Evolutionary conservation across 768 basidiomycete species (phyloP).

Genomic region (Kwoniella pini): DNA sequence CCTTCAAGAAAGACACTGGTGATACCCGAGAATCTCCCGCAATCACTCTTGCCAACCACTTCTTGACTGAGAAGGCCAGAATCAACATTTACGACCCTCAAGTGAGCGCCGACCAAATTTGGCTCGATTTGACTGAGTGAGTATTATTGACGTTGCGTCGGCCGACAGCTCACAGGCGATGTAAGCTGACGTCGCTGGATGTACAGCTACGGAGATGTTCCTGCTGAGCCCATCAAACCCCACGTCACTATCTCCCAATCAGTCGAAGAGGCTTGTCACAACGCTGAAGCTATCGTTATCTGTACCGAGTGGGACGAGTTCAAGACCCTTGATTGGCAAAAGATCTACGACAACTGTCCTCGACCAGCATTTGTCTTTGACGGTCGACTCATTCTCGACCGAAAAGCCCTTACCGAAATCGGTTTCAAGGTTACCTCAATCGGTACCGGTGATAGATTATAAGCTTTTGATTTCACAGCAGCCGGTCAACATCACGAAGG

Average conservation of each 20-base stretch:
- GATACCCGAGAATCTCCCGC: constrained; percentile 97
- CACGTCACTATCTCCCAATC: constrained; percentile 75
- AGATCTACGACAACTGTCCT: constrained; percentile 82
- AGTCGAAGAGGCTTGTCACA: constrained; percentile 82
- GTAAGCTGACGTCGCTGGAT: no score
- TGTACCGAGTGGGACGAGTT: constrained; percentile 98
- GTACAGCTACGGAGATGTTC: constrained; percentile 58
- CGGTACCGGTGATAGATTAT: constrained; percentile 54
- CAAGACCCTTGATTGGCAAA: constrained; percentile 83
- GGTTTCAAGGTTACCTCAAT: constrained; percentile 70
- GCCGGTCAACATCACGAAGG: no score
- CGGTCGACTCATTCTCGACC: constrained; percentile 70
- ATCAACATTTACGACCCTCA: constrained; percentile 92
- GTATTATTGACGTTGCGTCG: no score
- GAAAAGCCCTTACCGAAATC: constrained; percentile 73
- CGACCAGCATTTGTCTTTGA: constrained; percentile 99
- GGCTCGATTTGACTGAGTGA: constrained; percentile 57
- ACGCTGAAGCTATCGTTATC: constrained; percentile 89
- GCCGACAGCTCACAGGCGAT: no score
- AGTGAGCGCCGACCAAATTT: constrained; percentile 79
- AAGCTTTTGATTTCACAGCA: constrained; percentile 10
- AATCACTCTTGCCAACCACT: constrained; percentile 90
- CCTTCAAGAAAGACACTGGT: constrained; percentile 99
- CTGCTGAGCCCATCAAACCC: constrained; percentile 75
- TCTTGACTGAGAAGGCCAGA: constrained; percentile 81